Base-by-base conservation (phyloP, 352 stramenopile genomes). In the Phytophthora nicotianae region DNA sequence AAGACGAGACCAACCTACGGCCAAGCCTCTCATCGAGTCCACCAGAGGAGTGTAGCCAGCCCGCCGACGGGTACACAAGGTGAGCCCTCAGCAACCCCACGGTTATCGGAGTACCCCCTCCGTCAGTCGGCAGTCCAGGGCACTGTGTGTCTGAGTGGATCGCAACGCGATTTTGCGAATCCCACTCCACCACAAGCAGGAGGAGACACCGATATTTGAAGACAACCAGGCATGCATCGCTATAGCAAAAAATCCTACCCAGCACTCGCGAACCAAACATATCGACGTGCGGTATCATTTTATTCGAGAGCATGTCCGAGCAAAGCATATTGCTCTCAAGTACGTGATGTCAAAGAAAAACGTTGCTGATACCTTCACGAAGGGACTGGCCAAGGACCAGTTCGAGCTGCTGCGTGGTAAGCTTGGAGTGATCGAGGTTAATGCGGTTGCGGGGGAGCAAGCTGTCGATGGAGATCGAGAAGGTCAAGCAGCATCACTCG, bases 171-270 rank as follows among this genome's bases (percentile, higher is more conserved):
- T n/a, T n/a, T n/a, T n/a, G n/a, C n/a, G n/a, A n/a, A n/a, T n/a
- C n/a, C n/a, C n/a, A n/a, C n/a, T n/a, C n/a, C n/a, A n/a, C n/a
- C n/a, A n/a, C n/a, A n/a, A n/a, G n/a, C 53, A 43, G 37, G 61
- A 33, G 20, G n/a, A 8, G 23, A 19, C 13, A 59, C 37, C 23
- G 0, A 45, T 29, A 0, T 47, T 70, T 10, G 54, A 65, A 45
- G 62, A 65, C 24, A 65, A 65, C 35, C 62, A 64, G 35, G 49
- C 48, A 3, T 43, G 37, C 11, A 23, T 43, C n/a, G 37, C 16
- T 2, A 43, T 43, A 43, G 37, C 37, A 3, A n/a, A 43, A 16
- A 43, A 43, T 6, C 37, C 16, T 1, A 13, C 37, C n/a, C 37
- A 43, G 37, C 37, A 43, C n/a, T 43, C 37, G 0, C 11, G 37